A percentile compares a stretch with the other conserved stretches of the same genome.
Evolutionary conservation across 192 early-diverging fungal species (phyloP).

Genomic region (Spinellus fusiger): DNA sequence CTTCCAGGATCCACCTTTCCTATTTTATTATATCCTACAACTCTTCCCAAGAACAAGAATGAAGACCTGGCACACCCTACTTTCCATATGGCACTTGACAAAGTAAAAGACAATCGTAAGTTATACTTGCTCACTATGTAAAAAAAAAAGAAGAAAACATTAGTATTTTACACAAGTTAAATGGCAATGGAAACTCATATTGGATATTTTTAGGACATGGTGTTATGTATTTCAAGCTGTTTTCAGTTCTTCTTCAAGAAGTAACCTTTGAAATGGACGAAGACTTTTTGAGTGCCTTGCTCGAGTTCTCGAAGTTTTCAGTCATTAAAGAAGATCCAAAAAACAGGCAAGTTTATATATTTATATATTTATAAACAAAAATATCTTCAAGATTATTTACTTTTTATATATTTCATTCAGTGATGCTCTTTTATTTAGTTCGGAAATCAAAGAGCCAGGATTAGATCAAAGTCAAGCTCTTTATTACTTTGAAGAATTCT

Average conservation of each 20-base stretch:
- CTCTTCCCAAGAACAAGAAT: slow-evolving; percentile 51
- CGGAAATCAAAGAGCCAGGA: slow-evolving; percentile 34
- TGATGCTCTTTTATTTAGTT: slow-evolving; percentile 1
- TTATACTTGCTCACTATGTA: not conserved
- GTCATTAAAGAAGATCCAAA: slow-evolving; percentile 34
- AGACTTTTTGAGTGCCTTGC: slow-evolving; percentile 67
- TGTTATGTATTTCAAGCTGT: slow-evolving; percentile 80
- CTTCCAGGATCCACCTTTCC: slow-evolving; percentile 66
- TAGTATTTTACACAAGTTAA: not conserved
- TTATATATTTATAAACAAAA: not conserved
- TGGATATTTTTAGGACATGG: slow-evolving; percentile 65
- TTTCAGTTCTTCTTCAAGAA: slow-evolving; percentile 76
- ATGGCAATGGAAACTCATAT: not conserved
- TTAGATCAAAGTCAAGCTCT: slow-evolving; percentile 50
- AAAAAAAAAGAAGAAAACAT: not conserved
- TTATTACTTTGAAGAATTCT: slow-evolving; percentile 83
- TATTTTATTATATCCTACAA: slow-evolving; percentile 82
- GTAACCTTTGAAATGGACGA: slow-evolving; percentile 84
- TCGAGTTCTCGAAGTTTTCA: slow-evolving; percentile 76
- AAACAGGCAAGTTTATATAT: slow-evolving; percentile 19
- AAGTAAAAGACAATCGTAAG: slow-evolving; percentile 66
- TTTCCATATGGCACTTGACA: slow-evolving; percentile 57
- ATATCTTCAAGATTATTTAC: not conserved
- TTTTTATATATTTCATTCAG: not conserved
- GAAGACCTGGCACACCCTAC: slow-evolving; percentile 38